Percentiles rank a stretch among this genome's conserved stretches.
Conservation (phyloP, 768 basidiomycete species). For the Chalciporus piperatus region DNA sequence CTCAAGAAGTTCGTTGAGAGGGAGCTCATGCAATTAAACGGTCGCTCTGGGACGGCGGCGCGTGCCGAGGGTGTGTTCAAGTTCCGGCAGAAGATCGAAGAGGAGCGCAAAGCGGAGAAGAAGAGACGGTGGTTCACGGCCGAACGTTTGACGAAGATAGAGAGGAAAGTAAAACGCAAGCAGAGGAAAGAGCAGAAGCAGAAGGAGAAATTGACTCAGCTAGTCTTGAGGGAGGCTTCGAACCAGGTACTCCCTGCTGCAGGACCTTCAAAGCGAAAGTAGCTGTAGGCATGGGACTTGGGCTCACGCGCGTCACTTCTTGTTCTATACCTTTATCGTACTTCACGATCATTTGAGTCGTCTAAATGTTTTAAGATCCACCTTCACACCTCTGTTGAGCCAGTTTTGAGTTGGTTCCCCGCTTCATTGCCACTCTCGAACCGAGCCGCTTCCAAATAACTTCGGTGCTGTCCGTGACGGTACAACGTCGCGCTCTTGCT, state of each 20-base stretch:
- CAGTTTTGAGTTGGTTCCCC: too few species aligned
- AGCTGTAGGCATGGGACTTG: not conserved
- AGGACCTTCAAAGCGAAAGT: slow-evolving; percentile 8
- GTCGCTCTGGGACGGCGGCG: slow-evolving; percentile 60
- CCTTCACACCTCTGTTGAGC: not conserved
- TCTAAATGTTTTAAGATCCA: not conserved
- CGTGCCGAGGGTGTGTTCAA: slow-evolving; percentile 74
- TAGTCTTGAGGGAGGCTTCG: slow-evolving; percentile 50
- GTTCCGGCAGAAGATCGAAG: slow-evolving; percentile 59
- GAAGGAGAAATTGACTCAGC: slow-evolving; percentile 52
- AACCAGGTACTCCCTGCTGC: slow-evolving; percentile 57
- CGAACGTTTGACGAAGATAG: slow-evolving; percentile 37
- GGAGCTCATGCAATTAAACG: slow-evolving; percentile 55
- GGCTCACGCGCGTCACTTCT: not conserved
- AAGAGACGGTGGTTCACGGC: slow-evolving; percentile 50
- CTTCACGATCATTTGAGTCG: not conserved
- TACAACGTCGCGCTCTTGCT: not conserved
- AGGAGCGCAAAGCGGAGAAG: slow-evolving; percentile 56
- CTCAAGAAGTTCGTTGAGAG: slow-evolving; percentile 52
- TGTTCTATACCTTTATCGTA: not conserved
- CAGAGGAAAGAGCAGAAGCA: slow-evolving; percentile 44
- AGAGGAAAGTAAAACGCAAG: slow-evolving; percentile 36
- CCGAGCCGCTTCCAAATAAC: not conserved
- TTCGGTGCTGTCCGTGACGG: not conserved
- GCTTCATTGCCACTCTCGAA: not conserved